Evolutionary conservation across 2,329 filamentous ascomycete species (phyloP), one percentile per base, ranked within the genome.

Genomic region (Diaporthe sp.): DNA sequence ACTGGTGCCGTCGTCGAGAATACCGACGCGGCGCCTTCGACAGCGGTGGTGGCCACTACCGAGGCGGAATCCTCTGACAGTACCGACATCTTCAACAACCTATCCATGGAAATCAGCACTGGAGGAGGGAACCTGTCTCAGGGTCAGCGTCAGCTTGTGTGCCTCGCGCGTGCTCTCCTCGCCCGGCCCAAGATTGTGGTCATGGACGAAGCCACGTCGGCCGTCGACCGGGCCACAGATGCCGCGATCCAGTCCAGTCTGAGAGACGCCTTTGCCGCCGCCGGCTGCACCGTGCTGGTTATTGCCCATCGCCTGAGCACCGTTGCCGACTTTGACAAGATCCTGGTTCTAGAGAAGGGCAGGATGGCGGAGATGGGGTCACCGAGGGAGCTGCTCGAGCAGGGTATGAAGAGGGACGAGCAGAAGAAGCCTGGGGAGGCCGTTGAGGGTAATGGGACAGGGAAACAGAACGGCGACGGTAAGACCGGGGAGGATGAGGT

Each of bases 211-310:
- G 84, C 84, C 8, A 86, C 84, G 9, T 83, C 85, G 13, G 88
- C 89, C 0, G 87, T 91, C 4, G 91, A 92, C 78, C 82, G 84
- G 17, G 86, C 86, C 69, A 92, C 90, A 3, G 91, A 92, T 77
- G 83, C 86, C 47, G 83, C 86, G 35, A 90, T 92, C 82, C 89
- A 92, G 78, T 84, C 84, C 42, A 84, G 91, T 40, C 86, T 92
- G 71, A 85, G 89, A 4, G 83, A 86, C 61, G 81, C 80, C 67
- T 83, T 84, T 64, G 86, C 86, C 38, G 86, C 87, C 52, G 83
- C 83, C 33, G 86, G 86, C 10, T 89, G 89, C 77, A 92, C 91
- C 2, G 87, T 93, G 57, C 78, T 85, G 47, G 83, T 84, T 17
- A 83, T 85, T 68, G 83, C 83, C 7, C 84, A 85, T 70, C 80